Percentiles rank a stretch among this genome's conserved stretches.
Conservation (phyloP, 371 early-diverging fungal species). For the Mortierella sp. region DNA sequence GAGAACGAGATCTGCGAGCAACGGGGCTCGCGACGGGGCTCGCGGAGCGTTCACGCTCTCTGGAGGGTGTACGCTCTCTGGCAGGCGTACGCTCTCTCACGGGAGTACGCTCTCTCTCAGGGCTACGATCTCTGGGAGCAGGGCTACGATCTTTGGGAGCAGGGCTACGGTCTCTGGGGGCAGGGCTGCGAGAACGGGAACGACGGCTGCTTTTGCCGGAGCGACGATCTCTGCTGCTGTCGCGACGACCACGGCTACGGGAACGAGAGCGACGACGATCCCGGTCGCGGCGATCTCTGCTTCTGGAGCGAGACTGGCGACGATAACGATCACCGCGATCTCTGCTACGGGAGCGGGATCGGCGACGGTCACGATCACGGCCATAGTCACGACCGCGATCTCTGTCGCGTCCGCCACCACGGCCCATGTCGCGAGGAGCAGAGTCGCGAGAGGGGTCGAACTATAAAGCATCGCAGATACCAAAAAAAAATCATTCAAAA, state of each 20-base stretch:
- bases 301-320: conserved; percentile 48
- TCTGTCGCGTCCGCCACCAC: conserved; percentile 42
- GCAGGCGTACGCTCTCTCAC: conserved; percentile 15
- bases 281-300: conserved; percentile 51
- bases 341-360: conserved; percentile 59
- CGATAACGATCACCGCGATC: conserved; percentile 42
- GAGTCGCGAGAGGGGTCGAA: conserved; percentile 56
- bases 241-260: conserved; percentile 47
- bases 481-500: not conserved
- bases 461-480: conserved; percentile 3
- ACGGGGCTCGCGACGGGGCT: conserved; percentile 29
- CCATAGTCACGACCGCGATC: conserved; percentile 31
- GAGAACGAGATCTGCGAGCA: conserved; percentile 34
- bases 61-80: conserved; percentile 28
- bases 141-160: conserved; percentile 22
- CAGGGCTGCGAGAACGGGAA: conserved; percentile 30
- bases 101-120: conserved; percentile 14
- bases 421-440: conserved; percentile 55
- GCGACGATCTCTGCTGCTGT: conserved; percentile 35
- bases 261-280: conserved; percentile 64
- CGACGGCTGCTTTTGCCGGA: conserved; percentile 28
- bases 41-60: conserved; percentile 18
- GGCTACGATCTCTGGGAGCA: conserved; percentile 29
- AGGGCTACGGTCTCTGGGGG: conserved; percentile 9
- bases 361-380: conserved; percentile 58